phyloP scores from a whole-genome alignment of 176 grass and related monocot species.

The Aegilops sharonensis region DNA sequence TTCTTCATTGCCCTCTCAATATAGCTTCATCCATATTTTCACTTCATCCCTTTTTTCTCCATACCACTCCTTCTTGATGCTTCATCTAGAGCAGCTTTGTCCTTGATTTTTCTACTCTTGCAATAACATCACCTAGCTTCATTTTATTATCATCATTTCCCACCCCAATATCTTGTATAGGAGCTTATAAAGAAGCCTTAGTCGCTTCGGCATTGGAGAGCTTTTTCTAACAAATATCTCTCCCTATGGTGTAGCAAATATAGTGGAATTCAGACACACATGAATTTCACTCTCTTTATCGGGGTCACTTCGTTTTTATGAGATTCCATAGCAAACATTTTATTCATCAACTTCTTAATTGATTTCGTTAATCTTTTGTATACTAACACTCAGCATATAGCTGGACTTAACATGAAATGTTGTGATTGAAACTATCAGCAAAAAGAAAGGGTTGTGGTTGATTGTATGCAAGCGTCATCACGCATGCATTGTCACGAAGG shows the following conservation, averaged over 20 bases:
- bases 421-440: not conserved
- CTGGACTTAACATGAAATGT: not conserved
- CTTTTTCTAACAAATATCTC: not conserved
- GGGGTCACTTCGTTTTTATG: not conserved
- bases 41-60: not conserved
- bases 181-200: not conserved
- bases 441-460: not conserved
- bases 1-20: not conserved
- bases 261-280: not conserved
- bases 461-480: not conserved
- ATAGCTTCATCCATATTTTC: not conserved
- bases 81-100: not conserved
- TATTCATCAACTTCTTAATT: not conserved
- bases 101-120: not conserved
- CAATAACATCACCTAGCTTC: not conserved
- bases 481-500: not conserved
- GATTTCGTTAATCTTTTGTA: not conserved
- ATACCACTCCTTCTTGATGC: not conserved
- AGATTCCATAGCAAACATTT: not conserved
- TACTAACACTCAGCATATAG: constrained; percentile 37
- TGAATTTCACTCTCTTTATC: not conserved
- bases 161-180: not conserved
- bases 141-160: not conserved
- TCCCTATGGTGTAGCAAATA: not conserved
- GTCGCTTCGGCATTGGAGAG: not conserved